Conservation (phyloP, 2,329 filamentous ascomycete genomes). For the Bipolaris bicolor region DNA sequence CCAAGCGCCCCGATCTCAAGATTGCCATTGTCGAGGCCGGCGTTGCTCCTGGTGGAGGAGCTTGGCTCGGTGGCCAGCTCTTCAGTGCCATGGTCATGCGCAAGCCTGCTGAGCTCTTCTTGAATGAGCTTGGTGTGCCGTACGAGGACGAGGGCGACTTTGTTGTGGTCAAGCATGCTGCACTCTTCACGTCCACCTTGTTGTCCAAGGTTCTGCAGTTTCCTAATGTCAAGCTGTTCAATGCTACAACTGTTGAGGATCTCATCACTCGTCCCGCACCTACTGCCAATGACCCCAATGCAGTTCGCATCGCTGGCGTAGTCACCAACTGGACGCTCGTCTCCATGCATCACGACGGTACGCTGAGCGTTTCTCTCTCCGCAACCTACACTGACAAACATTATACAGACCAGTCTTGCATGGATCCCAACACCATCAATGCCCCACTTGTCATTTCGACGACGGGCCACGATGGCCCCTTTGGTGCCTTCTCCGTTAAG, state of each 20-base stretch:
- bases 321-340: slow-evolving; percentile 97
- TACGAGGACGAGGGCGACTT: slow-evolving; percentile 89
- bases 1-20: slow-evolving; percentile 84
- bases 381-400: slow-evolving; percentile 19
- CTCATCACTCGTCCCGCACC: slow-evolving; percentile 76
- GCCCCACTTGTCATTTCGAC: slow-evolving; percentile 87
- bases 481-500: slow-evolving; percentile 91
- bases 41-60: slow-evolving; percentile 82
- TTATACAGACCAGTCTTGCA: slow-evolving; percentile 83
- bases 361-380: background rate
- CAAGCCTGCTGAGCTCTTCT: slow-evolving; percentile 86
- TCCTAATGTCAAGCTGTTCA: slow-evolving; percentile 96
- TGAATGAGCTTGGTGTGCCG: slow-evolving; percentile 78
- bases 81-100: slow-evolving; percentile 97
- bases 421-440: slow-evolving; percentile 98
- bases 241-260: slow-evolving; percentile 90
- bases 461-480: slow-evolving; percentile 88
- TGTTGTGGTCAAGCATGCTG: slow-evolving; percentile 92
- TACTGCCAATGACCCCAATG: slow-evolving; percentile 51
- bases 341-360: slow-evolving; percentile 60
- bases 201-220: slow-evolving; percentile 81
- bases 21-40: slow-evolving; percentile 90
- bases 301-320: slow-evolving; percentile 80
- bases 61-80: slow-evolving; percentile 92
- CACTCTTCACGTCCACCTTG: slow-evolving; percentile 88